Base-by-base conservation (phyloP, 257 asterid genomes). In the Nyctanthes arbortristis region DNA sequence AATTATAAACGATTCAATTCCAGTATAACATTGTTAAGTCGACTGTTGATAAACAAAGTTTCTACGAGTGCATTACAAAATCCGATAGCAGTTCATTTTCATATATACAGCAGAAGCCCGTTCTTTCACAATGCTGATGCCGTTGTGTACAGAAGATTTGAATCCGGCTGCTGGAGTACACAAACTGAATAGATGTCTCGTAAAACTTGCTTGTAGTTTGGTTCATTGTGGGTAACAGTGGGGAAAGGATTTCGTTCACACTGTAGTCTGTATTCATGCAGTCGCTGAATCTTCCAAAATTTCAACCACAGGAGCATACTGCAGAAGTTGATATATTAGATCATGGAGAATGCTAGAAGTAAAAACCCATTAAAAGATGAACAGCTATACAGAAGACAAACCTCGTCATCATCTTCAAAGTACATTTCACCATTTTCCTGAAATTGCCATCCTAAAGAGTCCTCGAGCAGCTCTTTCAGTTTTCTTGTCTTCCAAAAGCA, bases 301-400 rank as follows among this genome's bases (percentile, higher is more conserved):
- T 87, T 85, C 99, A 56, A 93, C 90, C 73, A 89, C 96, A 4
- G 99, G 99, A 72, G 99, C 96, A 74, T 86, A 93, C 99, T 93
- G 96, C 81, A 74, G 27, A 76, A 71, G 63, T 68, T 28, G 52
- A 70, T 73, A 32, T 49, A 34, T 55, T 7, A 59, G 3, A 34
- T 34, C 52, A 59, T 66, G 61, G 9, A 1, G 20, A 18, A 33
- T 24, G 49, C 3, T 24, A 32, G 16, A 39, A 59, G 14, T 25
- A 39, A 29, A 11, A 5, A 20, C 2, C 22, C 34, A 54, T 45
- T 2, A 33, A 63, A 7, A 18, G n/a, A 35, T 20, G 18, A 35
- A 43, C 24, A 22, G 68, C 6, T 7, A 27, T 9, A 32, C 74
- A 31, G 32, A 20, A 29, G 36, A 40, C 77, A 77, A 73, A 90